Conservation (phyloP, 2,329 filamentous ascomycete genomes). For the Monilinia fructigena region DNA sequence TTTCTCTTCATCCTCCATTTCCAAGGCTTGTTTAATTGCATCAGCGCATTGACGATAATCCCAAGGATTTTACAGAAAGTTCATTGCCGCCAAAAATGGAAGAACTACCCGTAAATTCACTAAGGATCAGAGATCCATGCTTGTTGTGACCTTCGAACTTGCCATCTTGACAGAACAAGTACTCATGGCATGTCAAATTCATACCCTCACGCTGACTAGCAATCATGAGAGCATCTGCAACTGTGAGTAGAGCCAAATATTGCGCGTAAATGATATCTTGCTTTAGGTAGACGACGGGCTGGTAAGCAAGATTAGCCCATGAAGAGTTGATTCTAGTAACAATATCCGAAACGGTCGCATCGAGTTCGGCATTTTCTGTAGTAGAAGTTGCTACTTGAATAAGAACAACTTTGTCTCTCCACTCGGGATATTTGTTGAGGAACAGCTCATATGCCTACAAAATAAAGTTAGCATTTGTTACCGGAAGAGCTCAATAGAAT, state of each 20-base stretch:
- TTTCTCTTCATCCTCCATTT: conserved; percentile 76
- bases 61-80: conserved; percentile 92
- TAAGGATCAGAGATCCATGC: conserved; percentile 85
- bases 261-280: conserved; percentile 92
- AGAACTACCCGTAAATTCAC: conserved; percentile 91
- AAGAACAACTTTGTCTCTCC: conserved; percentile 81
- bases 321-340: conserved; percentile 90
- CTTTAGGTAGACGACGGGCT: conserved; percentile 89
- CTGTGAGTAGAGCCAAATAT: conserved; percentile 85
- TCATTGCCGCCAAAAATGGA: conserved; percentile 79
- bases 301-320: conserved; percentile 86
- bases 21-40: conserved; percentile 78
- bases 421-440: conserved; percentile 88
- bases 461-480: neutral
- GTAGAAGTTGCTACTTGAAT: conserved; percentile 93
- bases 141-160: conserved; percentile 67
- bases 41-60: conserved; percentile 86
- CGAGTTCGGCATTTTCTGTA: conserved; percentile 82
- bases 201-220: conserved; percentile 95
- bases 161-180: conserved; percentile 89
- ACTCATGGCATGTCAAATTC: conserved; percentile 95
- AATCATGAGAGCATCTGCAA: conserved; percentile 90
- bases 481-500: neutral
- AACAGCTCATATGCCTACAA: conserved; percentile 74
- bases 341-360: conserved; percentile 87